These are phyloP conservation scores for Aegilops sharonensis DNA, from an alignment of 176 grass and related monocot genomes.

Conservation along the genomic window DNA sequence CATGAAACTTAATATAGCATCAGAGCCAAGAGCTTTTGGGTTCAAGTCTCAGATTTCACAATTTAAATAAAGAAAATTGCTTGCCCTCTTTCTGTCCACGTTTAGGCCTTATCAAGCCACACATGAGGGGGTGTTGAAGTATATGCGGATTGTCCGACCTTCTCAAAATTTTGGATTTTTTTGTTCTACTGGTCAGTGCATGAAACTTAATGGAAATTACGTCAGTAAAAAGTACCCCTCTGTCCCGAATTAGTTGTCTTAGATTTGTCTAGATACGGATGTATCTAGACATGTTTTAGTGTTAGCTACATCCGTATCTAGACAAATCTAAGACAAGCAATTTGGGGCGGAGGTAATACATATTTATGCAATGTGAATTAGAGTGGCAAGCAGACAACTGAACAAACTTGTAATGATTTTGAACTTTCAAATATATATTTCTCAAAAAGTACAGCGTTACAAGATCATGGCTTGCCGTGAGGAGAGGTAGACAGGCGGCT, in stretches of 20 bases:
- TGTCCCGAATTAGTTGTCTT: too few species aligned
- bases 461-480: too few species aligned
- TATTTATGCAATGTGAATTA: slow-evolving; percentile 6
- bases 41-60: background rate
- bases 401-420: background rate
- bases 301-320: too few species aligned
- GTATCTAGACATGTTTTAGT: too few species aligned
- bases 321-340: too few species aligned
- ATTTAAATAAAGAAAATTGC: background rate
- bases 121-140: background rate
- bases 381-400: background rate
- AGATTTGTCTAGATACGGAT: too few species aligned
- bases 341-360: too few species aligned
- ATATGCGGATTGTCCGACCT: background rate
- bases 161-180: background rate
- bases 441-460: too few species aligned
- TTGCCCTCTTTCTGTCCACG: background rate
- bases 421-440: too few species aligned
- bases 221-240: background rate
- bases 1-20: background rate
- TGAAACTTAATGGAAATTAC: background rate
- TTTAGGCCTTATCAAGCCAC: background rate
- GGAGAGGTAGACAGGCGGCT: too few species aligned
- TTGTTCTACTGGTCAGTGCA: background rate
- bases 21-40: background rate